Evolutionary conservation across 169 alveolate species (phyloP).

Genomic region (Pseudocohnilembus persalinus): DNA sequence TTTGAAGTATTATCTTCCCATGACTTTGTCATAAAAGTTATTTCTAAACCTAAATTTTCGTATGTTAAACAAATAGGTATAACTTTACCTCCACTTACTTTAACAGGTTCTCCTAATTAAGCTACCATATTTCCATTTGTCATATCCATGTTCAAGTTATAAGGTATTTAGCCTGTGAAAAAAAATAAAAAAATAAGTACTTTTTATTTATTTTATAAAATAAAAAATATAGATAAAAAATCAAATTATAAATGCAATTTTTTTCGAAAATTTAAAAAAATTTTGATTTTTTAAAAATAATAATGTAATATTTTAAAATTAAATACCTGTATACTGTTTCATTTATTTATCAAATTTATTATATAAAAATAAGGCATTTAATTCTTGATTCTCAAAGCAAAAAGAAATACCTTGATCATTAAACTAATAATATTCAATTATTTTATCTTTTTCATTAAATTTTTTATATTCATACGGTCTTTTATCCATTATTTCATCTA

Average conservation of each 20-base stretch:
- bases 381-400: neutral
- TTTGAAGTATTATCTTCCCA: slow-evolving; percentile 1
- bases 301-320: no score
- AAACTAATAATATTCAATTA: neutral
- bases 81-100: slow-evolving; percentile 6
- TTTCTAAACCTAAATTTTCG: slow-evolving; percentile 21
- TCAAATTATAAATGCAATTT: no score
- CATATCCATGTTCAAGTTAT: neutral
- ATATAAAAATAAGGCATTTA: neutral
- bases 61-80: slow-evolving; percentile 9
- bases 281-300: no score
- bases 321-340: neutral
- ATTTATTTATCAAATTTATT: neutral
- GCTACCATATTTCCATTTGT: slow-evolving; percentile 9
- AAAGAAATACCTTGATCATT: neutral
- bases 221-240: no score
- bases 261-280: no score
- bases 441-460: neutral
- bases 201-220: no score
- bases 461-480: neutral
- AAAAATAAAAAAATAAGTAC: no score
- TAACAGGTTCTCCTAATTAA: slow-evolving; percentile 11
- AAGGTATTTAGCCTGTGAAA: slow-evolving; percentile 16
- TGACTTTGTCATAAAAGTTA: slow-evolving; percentile 9
- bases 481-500: neutral